Conservation (phyloP, 2,329 filamentous ascomycete species). For the Chrysoporthe puriensis region DNA sequence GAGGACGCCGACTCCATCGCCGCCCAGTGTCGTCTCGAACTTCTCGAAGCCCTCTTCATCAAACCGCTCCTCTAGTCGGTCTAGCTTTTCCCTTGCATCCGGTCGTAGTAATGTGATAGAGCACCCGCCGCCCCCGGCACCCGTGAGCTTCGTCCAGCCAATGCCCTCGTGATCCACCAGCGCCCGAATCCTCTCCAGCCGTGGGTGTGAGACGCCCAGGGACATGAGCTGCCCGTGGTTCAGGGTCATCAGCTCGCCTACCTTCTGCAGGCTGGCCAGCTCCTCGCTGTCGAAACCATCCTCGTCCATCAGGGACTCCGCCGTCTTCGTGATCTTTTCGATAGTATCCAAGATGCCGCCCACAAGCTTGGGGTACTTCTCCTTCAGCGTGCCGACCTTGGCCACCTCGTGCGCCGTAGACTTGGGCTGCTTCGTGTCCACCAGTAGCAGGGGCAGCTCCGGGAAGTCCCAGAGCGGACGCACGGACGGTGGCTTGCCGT, state of each 20-base stretch:
- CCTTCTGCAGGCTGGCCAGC: slow-evolving; percentile 65
- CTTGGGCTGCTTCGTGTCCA: slow-evolving; percentile 86
- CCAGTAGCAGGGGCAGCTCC: slow-evolving; percentile 84
- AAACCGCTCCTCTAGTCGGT: slow-evolving; percentile 67
- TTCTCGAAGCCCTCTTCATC: slow-evolving; percentile 75
- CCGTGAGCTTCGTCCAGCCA: slow-evolving; percentile 97
- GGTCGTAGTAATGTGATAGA: slow-evolving; percentile 88
- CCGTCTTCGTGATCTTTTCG: slow-evolving; percentile 68
- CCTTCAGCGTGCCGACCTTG: slow-evolving; percentile 77
- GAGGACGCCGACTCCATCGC: slow-evolving; percentile 90
- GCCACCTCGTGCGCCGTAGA: slow-evolving; percentile 84
- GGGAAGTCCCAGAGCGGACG: slow-evolving; percentile 84
- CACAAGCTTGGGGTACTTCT: slow-evolving; percentile 75
- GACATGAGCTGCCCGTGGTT: slow-evolving; percentile 94
- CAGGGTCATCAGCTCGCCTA: slow-evolving; percentile 88
- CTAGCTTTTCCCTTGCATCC: slow-evolving; percentile 59
- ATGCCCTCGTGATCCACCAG: slow-evolving; percentile 86
- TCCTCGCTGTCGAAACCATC: slow-evolving; percentile 70
- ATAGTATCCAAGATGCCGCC: slow-evolving; percentile 84
- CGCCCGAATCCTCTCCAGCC: slow-evolving; percentile 88
- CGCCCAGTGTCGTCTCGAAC: slow-evolving; percentile 88
- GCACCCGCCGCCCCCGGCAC: slow-evolving; percentile 92
- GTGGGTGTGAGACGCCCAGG: slow-evolving; percentile 91
- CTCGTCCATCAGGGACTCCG: slow-evolving; percentile 57
- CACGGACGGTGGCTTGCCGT: slow-evolving; percentile 76